Conservation (phyloP, 2,329 filamentous ascomycete genomes). For the Neocatenulostroma microsporum region DNA sequence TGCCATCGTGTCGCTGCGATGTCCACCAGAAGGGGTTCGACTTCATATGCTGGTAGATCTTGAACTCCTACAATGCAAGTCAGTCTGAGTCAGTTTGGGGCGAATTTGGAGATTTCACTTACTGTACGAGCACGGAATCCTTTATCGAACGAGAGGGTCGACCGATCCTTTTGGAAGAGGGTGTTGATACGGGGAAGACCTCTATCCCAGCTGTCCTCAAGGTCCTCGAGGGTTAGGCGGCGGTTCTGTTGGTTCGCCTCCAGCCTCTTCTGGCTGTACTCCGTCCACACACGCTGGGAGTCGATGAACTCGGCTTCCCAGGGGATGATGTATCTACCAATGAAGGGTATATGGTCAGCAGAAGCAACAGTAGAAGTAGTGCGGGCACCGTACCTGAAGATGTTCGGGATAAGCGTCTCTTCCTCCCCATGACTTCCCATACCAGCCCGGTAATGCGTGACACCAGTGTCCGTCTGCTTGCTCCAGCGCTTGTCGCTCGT, state of each 20-base stretch:
- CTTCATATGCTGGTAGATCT: constrained; percentile 53
- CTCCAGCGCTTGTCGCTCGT: constrained; percentile 97
- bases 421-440: constrained; percentile 83
- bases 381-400: constrained; percentile 98
- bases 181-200: constrained; percentile 97
- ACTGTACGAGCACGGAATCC: constrained; percentile 87
- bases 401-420: constrained; percentile 95
- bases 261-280: constrained; percentile 95
- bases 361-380: too few species aligned
- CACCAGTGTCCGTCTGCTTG: constrained; percentile 93
- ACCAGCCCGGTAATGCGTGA: constrained; percentile 92
- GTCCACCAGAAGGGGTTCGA: constrained; percentile 46
- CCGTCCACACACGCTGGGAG: constrained; percentile 97
- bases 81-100: too few species aligned
- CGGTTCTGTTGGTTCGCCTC: constrained; percentile 98
- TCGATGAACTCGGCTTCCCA: constrained; percentile 99
- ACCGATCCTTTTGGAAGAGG: constrained; percentile 95
- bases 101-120: too few species aligned
- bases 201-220: constrained; percentile 97
- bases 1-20: constrained; percentile 91
- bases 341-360: too few species aligned
- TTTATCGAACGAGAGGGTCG: constrained; percentile 96
- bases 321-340: too few species aligned
- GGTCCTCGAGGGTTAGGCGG: constrained; percentile 84
- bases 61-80: too few species aligned